Conservation (phyloP, 768 basidiomycete genomes). For the Suillus tomentosus region DNA sequence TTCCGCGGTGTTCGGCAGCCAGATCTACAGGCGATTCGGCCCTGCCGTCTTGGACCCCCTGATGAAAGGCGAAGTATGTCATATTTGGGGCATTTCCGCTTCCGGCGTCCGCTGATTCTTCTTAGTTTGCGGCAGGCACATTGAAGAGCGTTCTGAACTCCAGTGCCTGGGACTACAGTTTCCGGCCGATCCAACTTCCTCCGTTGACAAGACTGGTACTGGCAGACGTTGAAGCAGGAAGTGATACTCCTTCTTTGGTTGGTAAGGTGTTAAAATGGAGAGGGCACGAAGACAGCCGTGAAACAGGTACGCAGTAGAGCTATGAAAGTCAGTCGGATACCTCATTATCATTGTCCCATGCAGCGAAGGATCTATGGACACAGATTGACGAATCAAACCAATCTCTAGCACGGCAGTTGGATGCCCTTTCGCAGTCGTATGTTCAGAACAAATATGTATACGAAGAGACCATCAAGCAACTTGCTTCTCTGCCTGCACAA, state of each 20-base stretch:
- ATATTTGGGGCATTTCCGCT: background rate
- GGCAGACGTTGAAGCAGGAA: conserved; percentile 95
- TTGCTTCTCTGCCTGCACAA: conserved; percentile 58
- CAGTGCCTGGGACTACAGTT: conserved; percentile 69
- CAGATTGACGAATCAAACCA: conserved; percentile 64
- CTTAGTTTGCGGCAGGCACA: conserved; percentile 19
- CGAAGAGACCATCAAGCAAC: conserved; percentile 57
- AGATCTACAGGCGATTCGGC: conserved; percentile 87
- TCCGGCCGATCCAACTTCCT: conserved; percentile 78
- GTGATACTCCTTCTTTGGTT: conserved; percentile 93
- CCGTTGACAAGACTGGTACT: conserved; percentile 82
- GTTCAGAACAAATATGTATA: conserved; percentile 52
- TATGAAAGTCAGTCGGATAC: background rate
- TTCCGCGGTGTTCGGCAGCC: conserved; percentile 92
- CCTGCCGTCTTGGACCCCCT: conserved; percentile 66
- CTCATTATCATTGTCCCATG: conserved; percentile 11
- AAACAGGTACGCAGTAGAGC: conserved; percentile 45
- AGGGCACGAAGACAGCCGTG: conserved; percentile 55
- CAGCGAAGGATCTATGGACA: conserved; percentile 69
- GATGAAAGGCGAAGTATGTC: conserved; percentile 49
- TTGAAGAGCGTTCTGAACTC: conserved; percentile 60
- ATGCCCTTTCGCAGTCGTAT: conserved; percentile 51
- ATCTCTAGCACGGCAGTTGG: conserved; percentile 53
- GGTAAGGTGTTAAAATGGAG: conserved; percentile 88
- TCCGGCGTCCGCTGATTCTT: conserved; percentile 3